A percentile compares a stretch with the other conserved stretches of the same genome.
These are phyloP conservation scores for Capsella rubella DNA, from an alignment of 441 rosid species.

Conservation along the genomic window DNA sequence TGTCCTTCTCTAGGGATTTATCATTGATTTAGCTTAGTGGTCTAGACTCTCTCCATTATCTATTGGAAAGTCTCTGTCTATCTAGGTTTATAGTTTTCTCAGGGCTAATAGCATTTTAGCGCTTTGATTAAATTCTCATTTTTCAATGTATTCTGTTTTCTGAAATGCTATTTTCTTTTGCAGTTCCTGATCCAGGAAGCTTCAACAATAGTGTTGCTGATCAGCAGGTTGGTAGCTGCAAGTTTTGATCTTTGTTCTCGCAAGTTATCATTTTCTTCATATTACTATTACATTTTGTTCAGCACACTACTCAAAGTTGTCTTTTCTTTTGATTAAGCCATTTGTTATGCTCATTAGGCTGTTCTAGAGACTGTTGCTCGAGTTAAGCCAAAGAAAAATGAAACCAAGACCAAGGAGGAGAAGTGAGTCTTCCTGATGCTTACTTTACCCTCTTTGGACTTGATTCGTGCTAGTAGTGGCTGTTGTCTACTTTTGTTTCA, in stretches of 20 bases:
- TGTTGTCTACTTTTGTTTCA: constrained; percentile 30
- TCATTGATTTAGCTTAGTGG: constrained; percentile 27
- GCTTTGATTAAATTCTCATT: too few species aligned
- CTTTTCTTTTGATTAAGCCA: constrained; percentile 8
- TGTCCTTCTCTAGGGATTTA: constrained; percentile 24
- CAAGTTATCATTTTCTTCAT: neutral
- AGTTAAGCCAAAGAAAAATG: constrained; percentile 88
- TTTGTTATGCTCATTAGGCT: constrained; percentile 65
- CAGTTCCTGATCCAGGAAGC: constrained; percentile 92
- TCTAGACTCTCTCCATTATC: neutral
- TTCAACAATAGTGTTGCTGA: constrained; percentile 95
- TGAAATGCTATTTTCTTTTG: constrained; percentile 38
- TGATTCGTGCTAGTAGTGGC: constrained; percentile 8
- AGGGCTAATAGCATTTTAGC: constrained; percentile 10
- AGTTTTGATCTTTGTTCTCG: neutral
- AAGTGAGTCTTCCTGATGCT: constrained; percentile 60
- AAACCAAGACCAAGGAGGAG: constrained; percentile 88
- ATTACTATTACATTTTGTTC: neutral
- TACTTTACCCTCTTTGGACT: constrained; percentile 18
- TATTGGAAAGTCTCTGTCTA: neutral
- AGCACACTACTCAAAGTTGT: constrained; percentile 1
- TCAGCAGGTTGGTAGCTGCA: constrained; percentile 68
- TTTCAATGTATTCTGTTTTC: neutral
- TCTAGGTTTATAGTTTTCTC: constrained; percentile 36
- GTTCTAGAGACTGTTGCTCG: constrained; percentile 96